Conservation (phyloP, 169 alveolate species). For the Miamiensis avidus region DNA sequence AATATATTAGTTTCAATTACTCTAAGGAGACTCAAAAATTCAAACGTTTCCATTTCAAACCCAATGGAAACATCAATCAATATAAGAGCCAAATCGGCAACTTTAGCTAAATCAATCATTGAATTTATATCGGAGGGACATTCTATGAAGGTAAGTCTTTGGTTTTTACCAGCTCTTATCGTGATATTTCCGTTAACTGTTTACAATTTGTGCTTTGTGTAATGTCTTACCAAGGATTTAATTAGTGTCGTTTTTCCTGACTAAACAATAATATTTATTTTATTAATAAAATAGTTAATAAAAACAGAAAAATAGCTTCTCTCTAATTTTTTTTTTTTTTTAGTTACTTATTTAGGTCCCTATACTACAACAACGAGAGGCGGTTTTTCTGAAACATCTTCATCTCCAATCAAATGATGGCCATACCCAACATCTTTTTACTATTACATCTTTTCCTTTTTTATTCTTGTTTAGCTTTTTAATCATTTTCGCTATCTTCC, state of each 20-base stretch:
- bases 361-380: slow-evolving; percentile 90
- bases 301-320: background rate
- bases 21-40: slow-evolving; percentile 93
- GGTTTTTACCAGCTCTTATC: slow-evolving; percentile 92
- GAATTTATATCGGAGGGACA: slow-evolving; percentile 94
- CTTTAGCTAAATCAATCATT: slow-evolving; percentile 97
- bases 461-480: slow-evolving; percentile 8
- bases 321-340: slow-evolving; percentile 2
- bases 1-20: background rate
- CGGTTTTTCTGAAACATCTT: slow-evolving; percentile 43
- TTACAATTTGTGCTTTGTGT: slow-evolving; percentile 86
- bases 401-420: slow-evolving; percentile 1
- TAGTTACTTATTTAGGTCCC: slow-evolving; percentile 89
- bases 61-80: slow-evolving; percentile 96
- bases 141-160: slow-evolving; percentile 96
- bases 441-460: background rate
- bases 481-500: slow-evolving; percentile 3
- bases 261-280: background rate
- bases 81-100: slow-evolving; percentile 96
- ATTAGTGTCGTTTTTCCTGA: slow-evolving; percentile 97
- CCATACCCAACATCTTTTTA: slow-evolving; percentile 19
- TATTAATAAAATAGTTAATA: background rate
- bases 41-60: slow-evolving; percentile 99
- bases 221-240: slow-evolving; percentile 96
- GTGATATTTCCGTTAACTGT: slow-evolving; percentile 93